phyloP scores from a whole-genome alignment of 208 protist genomes.

The Angomonas deanei region DNA sequence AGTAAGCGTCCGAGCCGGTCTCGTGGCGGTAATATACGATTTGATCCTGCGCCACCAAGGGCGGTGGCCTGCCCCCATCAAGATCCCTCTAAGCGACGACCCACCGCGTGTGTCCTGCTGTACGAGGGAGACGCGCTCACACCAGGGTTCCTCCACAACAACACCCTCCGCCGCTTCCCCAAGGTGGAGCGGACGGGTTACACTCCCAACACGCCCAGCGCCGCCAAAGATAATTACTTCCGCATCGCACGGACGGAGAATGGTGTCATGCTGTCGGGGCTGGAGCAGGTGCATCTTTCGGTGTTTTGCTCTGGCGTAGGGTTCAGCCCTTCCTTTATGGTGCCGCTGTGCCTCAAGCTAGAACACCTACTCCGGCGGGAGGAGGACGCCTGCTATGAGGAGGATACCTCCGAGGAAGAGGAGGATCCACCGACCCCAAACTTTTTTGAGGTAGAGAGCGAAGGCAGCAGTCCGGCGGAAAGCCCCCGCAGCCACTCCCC shows the following conservation, averaged over 20 bases:
- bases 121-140: constrained; percentile 52
- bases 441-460: neutral
- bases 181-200: neutral
- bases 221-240: constrained; percentile 32
- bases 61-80: neutral
- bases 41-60: constrained; percentile 11
- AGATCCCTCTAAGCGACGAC: constrained; percentile 13
- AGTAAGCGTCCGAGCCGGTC: neutral
- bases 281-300: constrained; percentile 34
- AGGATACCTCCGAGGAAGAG: neutral
- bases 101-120: constrained; percentile 34
- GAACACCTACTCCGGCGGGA: constrained; percentile 28
- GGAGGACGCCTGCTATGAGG: constrained; percentile 3
- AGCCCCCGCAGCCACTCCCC: neutral
- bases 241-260: constrained; percentile 22
- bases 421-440: constrained; percentile 1
- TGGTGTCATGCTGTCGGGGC: constrained; percentile 19
- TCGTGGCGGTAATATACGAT: neutral
- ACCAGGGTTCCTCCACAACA: constrained; percentile 43
- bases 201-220: neutral
- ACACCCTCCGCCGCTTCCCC: constrained; percentile 46
- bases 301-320: constrained; percentile 61
- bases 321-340: constrained; percentile 38
- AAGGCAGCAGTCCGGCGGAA: neutral
- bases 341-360: constrained; percentile 31